Evolutionary conservation across 805 yeast genomes (phyloP), one percentile per base, ranked within the genome.

Genomic region (Candida hispaniensis): DNA sequence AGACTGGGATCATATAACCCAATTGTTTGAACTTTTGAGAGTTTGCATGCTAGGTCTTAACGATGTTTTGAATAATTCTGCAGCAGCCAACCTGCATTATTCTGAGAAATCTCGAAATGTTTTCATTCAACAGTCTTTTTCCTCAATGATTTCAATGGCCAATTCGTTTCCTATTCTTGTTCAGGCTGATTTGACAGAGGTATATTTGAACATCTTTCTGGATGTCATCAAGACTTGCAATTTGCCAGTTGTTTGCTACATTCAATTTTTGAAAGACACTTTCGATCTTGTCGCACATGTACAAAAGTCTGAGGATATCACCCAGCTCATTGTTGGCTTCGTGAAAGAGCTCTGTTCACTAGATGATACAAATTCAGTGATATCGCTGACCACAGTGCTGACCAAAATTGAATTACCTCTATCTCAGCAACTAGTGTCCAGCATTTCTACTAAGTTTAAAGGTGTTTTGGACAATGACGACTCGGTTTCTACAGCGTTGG

Each of bases 11-110:
- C 76, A 74, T 34, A 75, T 80, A 38, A 93, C 82, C 46, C 82
- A 80, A 48, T 58, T 83, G 26, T 82, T 88, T 53, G 96, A 88
- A 50, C 60, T 86, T 15, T 56, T 85, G 32, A 64, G 94, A 43
- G 66, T 85, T 5, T 68, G 71, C 11, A 63, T 79, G 60, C 61
- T 75, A 13, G 76, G 81, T 0, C 56, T 85, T 11, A 66, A 75
- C 3, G 36, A 28, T 16, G 64, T 61, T 5, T 6, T 32, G 16
- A 27, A 27, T 9, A 32, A 23, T 7, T 32, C 36, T 4, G 36
- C 23, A 18, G 18, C 36, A 18, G 28, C 36, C 3, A 28, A 23
- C n/a, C 23, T 23, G 14, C 24, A 27, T n/a, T 32, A 32, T n/a
- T 28, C 36, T 17, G 28, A 32, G 5, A 19, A 26, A 5, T 27